Conservation (phyloP, 352 stramenopile species). For the Phytophthora ramorum region DNA sequence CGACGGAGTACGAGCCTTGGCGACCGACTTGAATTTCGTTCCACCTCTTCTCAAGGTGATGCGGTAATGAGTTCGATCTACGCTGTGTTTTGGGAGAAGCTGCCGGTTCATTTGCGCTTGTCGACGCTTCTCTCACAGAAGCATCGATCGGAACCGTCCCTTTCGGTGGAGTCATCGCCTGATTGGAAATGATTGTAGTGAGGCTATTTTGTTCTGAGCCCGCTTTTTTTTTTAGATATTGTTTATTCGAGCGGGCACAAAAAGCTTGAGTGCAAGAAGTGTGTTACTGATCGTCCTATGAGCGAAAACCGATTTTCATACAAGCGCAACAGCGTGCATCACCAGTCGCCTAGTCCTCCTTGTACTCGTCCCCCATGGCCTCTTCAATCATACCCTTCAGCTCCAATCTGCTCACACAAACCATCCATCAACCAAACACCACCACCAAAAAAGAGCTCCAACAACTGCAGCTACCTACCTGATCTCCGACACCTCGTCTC, state of each 20-base stretch:
- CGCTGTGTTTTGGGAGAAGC: neutral
- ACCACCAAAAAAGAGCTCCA: neutral
- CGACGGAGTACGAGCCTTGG: constrained; percentile 23
- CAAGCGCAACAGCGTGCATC: neutral
- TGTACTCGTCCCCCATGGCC: constrained; percentile 90
- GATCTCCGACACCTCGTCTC: constrained; percentile 88
- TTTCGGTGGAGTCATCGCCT: neutral
- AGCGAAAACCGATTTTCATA: neutral
- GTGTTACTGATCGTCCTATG: too few species aligned
- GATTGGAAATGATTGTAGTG: too few species aligned
- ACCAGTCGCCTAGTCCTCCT: constrained; percentile 65
- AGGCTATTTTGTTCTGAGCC: too few species aligned
- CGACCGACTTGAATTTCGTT: constrained; percentile 27
- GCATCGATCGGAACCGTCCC: neutral
- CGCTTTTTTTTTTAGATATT: too few species aligned
- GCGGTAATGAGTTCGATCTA: neutral
- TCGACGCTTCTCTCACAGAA: neutral
- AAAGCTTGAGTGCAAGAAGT: too few species aligned
- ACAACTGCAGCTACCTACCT: constrained; percentile 42
- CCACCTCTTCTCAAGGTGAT: constrained; percentile 17
- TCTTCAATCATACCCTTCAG: constrained; percentile 92
- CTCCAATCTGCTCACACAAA: constrained; percentile 54
- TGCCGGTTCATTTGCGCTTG: neutral
- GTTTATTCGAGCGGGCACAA: too few species aligned
- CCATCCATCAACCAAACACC: neutral